Percentiles rank a stretch among this genome's conserved stretches.
Evolutionary conservation across 495 filamentous ascomycete species (phyloP).

Genomic region (Penicillium coprophilum): DNA sequence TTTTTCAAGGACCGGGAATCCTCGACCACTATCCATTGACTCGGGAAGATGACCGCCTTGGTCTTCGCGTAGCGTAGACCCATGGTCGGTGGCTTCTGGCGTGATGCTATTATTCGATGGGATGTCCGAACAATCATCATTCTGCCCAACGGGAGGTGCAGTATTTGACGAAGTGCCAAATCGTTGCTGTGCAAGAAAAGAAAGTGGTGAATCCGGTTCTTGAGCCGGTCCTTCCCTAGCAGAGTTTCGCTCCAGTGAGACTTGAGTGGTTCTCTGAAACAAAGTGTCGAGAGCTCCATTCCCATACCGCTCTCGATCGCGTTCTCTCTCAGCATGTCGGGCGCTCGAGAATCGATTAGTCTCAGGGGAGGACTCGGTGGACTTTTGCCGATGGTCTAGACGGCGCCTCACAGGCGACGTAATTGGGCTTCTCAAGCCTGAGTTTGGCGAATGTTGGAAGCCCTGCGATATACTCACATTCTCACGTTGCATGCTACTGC

Average conservation of each 20-base stretch:
- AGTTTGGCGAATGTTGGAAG: neutral
- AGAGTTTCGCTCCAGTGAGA: conserved; percentile 6
- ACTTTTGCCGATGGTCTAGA: neutral
- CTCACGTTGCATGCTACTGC: neutral
- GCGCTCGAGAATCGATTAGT: neutral
- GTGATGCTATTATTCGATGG: neutral
- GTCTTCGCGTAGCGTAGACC: neutral
- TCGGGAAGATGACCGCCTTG: neutral
- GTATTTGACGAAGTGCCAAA: conserved; percentile 19
- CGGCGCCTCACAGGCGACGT: conserved; percentile 9
- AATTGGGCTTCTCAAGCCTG: conserved; percentile 11
- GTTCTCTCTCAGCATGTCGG: conserved; percentile 24
- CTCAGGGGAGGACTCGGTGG: neutral
- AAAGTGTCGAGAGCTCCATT: conserved; percentile 45
- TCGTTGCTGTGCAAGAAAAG: conserved; percentile 24
- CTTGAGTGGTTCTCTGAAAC: conserved; percentile 36
- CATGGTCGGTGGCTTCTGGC: neutral
- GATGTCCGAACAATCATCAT: neutral
- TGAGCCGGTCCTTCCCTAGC: neutral
- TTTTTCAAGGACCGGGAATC: conserved; percentile 41
- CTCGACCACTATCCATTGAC: conserved; percentile 28
- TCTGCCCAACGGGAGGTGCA: neutral
- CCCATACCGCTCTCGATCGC: conserved; percentile 36
- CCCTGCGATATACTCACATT: neutral
- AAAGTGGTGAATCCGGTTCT: conserved; percentile 22